phyloP scores from a whole-genome alignment of 371 early-diverging fungal genomes.

The Mortierella sp. region DNA sequence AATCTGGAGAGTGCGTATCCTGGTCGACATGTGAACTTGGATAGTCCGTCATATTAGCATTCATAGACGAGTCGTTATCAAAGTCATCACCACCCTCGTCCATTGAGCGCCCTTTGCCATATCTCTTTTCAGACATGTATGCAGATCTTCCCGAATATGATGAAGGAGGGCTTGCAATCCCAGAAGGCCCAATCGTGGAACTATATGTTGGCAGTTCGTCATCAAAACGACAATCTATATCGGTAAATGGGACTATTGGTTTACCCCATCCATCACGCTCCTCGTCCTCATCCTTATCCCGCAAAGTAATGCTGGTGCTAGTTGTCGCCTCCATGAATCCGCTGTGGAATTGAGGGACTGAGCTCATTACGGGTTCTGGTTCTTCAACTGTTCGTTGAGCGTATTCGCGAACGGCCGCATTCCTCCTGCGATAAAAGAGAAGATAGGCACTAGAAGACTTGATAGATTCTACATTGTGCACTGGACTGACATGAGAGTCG shows the following conservation, averaged over 20 bases:
- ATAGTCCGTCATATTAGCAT: conserved; percentile 4
- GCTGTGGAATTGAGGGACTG: neutral
- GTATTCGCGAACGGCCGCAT: conserved; percentile 42
- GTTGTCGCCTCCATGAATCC: conserved; percentile 13
- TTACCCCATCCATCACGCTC: conserved; percentile 33
- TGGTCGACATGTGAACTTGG: conserved; percentile 1
- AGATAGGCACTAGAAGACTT: conserved; percentile 87
- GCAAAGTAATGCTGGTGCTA: conserved; percentile 17
- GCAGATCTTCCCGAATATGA: conserved; percentile 13
- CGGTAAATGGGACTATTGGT: conserved; percentile 28
- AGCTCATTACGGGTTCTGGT: neutral
- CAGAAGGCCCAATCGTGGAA: conserved; percentile 34
- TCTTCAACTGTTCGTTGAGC: conserved; percentile 27
- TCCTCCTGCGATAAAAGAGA: conserved; percentile 86
- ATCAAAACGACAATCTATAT: conserved; percentile 11
- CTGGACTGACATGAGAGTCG: conserved; percentile 82
- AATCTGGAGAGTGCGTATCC: conserved; percentile 22
- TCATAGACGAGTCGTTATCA: conserved; percentile 17
- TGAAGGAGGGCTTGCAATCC: conserved; percentile 29
- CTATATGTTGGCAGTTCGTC: conserved; percentile 17
- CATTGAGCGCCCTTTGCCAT: conserved; percentile 21
- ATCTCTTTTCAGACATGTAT: conserved; percentile 12
- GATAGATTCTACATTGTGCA: conserved; percentile 61
- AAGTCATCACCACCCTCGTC: conserved; percentile 27
- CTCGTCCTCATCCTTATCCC: conserved; percentile 10